phyloP scores from a whole-genome alignment of 371 early-diverging fungal genomes.

The Rhizopus microsporus region DNA sequence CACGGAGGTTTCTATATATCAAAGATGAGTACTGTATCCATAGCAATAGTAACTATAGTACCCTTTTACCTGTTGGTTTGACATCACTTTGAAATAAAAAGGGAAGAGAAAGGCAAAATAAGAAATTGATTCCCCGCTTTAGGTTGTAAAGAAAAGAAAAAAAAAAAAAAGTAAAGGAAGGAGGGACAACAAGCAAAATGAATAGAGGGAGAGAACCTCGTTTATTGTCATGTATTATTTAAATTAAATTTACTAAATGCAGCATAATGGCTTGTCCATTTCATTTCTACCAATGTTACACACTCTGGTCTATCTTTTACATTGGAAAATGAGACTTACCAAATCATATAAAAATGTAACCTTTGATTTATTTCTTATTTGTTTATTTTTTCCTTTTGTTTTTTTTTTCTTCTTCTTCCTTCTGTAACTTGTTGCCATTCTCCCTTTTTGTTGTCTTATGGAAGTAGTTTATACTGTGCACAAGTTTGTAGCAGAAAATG shows the following conservation, averaged over 20 bases:
- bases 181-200: no score
- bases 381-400: constrained; percentile 4
- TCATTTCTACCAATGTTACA: constrained; percentile 1
- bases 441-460: constrained; percentile 12
- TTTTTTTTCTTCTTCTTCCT: neutral
- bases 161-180: no score
- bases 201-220: no score
- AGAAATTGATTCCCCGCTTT: neutral
- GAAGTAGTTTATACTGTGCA: constrained; percentile 65
- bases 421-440: neutral
- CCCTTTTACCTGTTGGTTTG: constrained; percentile 1
- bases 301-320: neutral
- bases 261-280: neutral
- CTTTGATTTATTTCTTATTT: constrained; percentile 9
- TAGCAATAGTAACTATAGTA: no score
- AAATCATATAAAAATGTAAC: neutral
- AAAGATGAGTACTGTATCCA: no score
- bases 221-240: no score
- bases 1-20: constrained; percentile 18
- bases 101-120: constrained; percentile 7
- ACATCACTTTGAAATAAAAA: constrained; percentile 5
- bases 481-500: constrained; percentile 65
- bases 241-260: no score
- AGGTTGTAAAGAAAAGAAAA: no score
- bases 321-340: no score